phyloP scores from a whole-genome alignment of 2,329 filamentous ascomycete species.

The Fusarium xylarioides region DNA sequence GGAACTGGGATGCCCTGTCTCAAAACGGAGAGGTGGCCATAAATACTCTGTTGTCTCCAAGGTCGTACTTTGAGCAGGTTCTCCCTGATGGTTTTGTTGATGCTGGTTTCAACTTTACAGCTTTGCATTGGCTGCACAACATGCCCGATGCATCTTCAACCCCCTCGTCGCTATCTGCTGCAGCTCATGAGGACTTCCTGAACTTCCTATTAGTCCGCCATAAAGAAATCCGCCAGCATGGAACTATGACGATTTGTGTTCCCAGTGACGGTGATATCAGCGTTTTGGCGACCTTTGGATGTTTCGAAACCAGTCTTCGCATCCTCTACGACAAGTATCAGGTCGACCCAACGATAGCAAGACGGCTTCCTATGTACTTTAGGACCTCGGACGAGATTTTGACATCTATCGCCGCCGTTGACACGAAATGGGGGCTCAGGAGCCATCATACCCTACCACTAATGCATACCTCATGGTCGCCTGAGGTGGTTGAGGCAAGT shows the following conservation, averaged over 20 bases:
- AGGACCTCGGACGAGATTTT: fast-evolving
- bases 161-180: fast-evolving
- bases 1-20: background rate
- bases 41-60: background rate
- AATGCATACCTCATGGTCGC: background rate
- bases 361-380: background rate
- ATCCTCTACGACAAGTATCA: background rate
- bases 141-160: background rate
- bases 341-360: background rate
- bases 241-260: background rate
- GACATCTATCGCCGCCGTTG: background rate
- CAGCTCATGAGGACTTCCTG: background rate
- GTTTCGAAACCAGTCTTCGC: background rate
- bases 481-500: background rate
- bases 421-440: background rate
- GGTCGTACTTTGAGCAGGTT: background rate
- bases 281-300: background rate
- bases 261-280: background rate
- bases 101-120: background rate
- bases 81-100: background rate
- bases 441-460: background rate
- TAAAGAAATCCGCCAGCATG: background rate
- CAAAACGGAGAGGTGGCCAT: background rate
- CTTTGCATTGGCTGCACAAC: background rate
- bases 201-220: background rate